Base-by-base conservation (phyloP, 2,329 filamentous ascomycete genomes). In the Curvularia sp. region DNA sequence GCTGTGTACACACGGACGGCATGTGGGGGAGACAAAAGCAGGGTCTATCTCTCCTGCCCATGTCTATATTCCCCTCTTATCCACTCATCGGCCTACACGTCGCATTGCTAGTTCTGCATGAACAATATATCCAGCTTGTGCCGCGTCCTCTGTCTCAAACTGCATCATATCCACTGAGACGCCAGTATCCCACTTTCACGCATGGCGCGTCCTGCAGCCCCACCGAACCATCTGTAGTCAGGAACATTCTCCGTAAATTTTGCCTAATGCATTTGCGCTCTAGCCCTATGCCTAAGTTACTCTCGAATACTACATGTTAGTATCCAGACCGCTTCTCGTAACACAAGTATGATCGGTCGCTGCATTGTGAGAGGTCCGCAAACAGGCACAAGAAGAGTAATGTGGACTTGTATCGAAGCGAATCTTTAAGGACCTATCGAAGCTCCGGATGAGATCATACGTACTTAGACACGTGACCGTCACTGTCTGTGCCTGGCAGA, bases 11-110 rank as follows among this genome's bases (percentile, higher is more conserved):
- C 30, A 30, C 39, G 42, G 42, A 28, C 36, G 6, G 34, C 27
- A 38, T 45, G 53, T 55, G 41, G 53, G 30, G 28, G 28, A 15
- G 39, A 25, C 45, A 49, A 49, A 49, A 49, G 36, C 45, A 55
- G 53, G 28, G 28, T 30, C 28, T 30, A 8, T 36, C 5, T 36
- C 34, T 7, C 34, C 18, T 15, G 15, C 34, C 34, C 34, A 36
- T 18, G 34, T n/a, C 34, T 1, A 18, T 18, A 36, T 5, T 18
- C 34, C 15, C 34, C 34, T n/a, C 34, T 18, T n/a, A 15, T 36
- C 34, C 34, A 36, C 34, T 36, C 34, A 36, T 18, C 15, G 34
- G 34, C 15, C 15, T 15, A 36, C 34, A 36, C 34, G 34, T 36
- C 34, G 34, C 34, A 36, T 36, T 15, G 13, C 34, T 13, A 36